Percentiles rank a stretch among this genome's conserved stretches.
phyloP scores from a whole-genome alignment of 2,329 filamentous ascomycete species.

The Colletotrichum musicola region DNA sequence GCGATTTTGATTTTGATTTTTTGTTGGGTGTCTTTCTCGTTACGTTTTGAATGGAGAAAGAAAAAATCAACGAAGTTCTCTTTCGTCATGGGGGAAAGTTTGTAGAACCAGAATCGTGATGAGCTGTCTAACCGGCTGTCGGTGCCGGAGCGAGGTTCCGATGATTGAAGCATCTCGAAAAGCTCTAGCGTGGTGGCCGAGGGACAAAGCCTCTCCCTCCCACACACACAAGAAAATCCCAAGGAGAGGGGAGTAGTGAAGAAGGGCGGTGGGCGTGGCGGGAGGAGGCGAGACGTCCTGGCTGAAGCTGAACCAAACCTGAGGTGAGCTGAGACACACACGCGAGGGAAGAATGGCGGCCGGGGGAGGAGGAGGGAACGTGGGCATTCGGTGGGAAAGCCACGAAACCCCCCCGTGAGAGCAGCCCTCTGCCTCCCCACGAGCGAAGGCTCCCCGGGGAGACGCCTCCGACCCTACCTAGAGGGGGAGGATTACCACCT shows the following conservation, averaged over 20 bases:
- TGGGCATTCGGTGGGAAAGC: neutral
- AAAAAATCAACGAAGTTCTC: no score
- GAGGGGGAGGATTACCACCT: neutral
- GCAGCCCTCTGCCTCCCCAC: conserved; percentile 6
- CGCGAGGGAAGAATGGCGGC: conserved; percentile 8
- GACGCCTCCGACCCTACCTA: neutral
- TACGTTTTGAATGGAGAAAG: no score
- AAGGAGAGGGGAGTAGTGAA: neutral
- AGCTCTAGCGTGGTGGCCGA: no score
- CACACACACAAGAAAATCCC: neutral
- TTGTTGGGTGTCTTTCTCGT: no score
- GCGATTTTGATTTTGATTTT: no score
- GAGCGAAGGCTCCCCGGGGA: neutral
- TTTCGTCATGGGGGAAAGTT: no score
- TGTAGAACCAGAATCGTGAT: no score
- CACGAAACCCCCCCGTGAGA: conserved; percentile 8
- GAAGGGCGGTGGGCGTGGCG: neutral
- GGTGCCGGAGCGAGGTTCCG: no score
- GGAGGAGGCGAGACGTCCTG: conserved; percentile 12
- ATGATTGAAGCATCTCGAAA: no score
- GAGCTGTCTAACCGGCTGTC: no score
- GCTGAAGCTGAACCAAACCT: conserved; percentile 23
- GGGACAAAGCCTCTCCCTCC: no score
- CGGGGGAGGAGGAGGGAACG: neutral
- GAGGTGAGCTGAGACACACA: conserved; percentile 34